These are phyloP conservation scores for Rhynchosporium secalis DNA, from an alignment of 2,329 filamentous ascomycete genomes.

Conservation along the genomic window DNA sequence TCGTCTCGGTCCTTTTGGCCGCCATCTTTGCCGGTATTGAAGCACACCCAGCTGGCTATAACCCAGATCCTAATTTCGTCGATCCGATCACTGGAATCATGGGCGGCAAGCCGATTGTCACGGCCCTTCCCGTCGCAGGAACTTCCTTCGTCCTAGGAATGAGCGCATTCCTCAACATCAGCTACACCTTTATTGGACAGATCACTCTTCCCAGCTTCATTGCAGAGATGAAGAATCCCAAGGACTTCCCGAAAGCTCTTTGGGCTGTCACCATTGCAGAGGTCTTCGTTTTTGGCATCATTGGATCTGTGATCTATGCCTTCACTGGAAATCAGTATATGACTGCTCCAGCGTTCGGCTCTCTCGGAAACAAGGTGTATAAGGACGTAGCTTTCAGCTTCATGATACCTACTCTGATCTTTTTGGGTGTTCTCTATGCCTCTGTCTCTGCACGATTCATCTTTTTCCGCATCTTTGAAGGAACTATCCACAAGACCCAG, in stretches of 20 bases:
- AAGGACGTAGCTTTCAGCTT: slow-evolving; percentile 91
- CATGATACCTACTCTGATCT: slow-evolving; percentile 94
- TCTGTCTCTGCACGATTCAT: slow-evolving; percentile 87
- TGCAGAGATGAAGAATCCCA: slow-evolving; percentile 80
- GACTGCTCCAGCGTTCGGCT: slow-evolving; percentile 83
- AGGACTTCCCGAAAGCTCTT: slow-evolving; percentile 88
- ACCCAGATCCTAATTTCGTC: slow-evolving; percentile 46
- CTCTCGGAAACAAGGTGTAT: slow-evolving; percentile 69
- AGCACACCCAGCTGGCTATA: slow-evolving; percentile 68
- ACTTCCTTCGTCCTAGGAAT: slow-evolving; percentile 82
- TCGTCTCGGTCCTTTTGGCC: slow-evolving; percentile 82
- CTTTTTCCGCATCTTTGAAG: slow-evolving; percentile 85
- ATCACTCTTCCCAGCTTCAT: slow-evolving; percentile 95
- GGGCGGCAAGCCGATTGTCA: slow-evolving; percentile 65
- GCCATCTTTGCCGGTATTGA: slow-evolving; percentile 80
- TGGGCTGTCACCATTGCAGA: slow-evolving; percentile 90
- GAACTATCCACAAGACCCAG: slow-evolving; percentile 74
- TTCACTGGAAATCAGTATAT: slow-evolving; percentile 90
- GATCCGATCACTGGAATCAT: slow-evolving; percentile 30
- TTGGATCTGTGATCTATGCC: slow-evolving; percentile 79
- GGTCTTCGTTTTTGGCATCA: slow-evolving; percentile 79
- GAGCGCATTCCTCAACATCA: slow-evolving; percentile 91
- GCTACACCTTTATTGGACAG: slow-evolving; percentile 94
- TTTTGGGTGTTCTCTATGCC: slow-evolving; percentile 86
- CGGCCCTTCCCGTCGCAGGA: slow-evolving; percentile 62